Percentiles rank a stretch among this genome's conserved stretches.
These are phyloP conservation scores for Ogataea paraovalis DNA, from an alignment of 805 yeast genomes.

Conservation along the genomic window DNA sequence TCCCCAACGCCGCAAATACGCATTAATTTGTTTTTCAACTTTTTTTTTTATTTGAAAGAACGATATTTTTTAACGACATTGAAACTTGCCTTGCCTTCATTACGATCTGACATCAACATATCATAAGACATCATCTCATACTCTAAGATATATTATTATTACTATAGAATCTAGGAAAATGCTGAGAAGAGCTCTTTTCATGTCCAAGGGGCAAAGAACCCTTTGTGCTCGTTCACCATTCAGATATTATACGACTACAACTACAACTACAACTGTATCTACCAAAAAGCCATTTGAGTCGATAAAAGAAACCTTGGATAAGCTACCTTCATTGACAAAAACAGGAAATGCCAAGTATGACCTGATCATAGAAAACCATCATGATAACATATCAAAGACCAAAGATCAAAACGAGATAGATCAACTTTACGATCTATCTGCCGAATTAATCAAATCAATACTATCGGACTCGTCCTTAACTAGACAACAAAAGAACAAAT, in stretches of 20 bases:
- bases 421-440: constrained; percentile 1
- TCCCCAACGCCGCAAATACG: too few relatives aligned
- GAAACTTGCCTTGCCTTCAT: too few relatives aligned
- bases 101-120: too few relatives aligned
- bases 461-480: constrained; percentile 6
- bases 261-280: too few relatives aligned
- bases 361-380: constrained; percentile 1
- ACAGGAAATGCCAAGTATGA: neutral
- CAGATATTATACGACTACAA: neutral
- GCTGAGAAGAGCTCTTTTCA: too few relatives aligned
- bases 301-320: neutral
- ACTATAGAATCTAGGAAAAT: too few relatives aligned
- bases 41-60: too few relatives aligned
- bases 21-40: too few relatives aligned
- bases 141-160: too few relatives aligned
- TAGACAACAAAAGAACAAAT: constrained; percentile 8
- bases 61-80: too few relatives aligned
- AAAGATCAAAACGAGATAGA: constrained; percentile 1
- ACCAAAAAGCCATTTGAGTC: neutral
- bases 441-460: constrained; percentile 1
- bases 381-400: neutral
- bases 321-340: neutral
- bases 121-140: too few relatives aligned
- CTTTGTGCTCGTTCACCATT: neutral
- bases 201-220: too few relatives aligned